These are phyloP conservation scores for Geotrichum histeridarum DNA, from an alignment of 1,139 yeast genomes.

Conservation along the genomic window DNA sequence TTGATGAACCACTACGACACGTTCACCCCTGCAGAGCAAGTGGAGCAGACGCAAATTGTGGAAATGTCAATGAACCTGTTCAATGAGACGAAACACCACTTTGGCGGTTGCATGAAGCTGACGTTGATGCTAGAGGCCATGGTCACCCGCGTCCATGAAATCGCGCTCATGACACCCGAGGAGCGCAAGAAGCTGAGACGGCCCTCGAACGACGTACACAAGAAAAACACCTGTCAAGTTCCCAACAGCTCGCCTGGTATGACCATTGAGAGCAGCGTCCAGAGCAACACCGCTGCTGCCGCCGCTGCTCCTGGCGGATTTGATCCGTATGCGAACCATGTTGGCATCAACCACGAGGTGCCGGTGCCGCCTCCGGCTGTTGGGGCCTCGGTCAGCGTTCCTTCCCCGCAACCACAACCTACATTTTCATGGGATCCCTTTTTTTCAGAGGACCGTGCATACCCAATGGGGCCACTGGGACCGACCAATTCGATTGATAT, in stretches of 20 bases:
- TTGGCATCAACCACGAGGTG: no score
- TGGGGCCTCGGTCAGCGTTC: no score
- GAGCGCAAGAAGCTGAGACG: not conserved
- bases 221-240: no score
- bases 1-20: conserved; percentile 25
- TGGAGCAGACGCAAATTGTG: not conserved
- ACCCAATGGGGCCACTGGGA: not conserved
- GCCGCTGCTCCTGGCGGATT: not conserved
- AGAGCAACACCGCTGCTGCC: not conserved
- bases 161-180: not conserved
- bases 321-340: no score
- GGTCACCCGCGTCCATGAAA: not conserved
- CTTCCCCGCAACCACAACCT: not conserved
- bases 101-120: not conserved
- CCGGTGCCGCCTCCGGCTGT: no score
- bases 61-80: not conserved
- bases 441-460: not conserved
- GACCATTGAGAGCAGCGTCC: not conserved
- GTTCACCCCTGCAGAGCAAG: conserved; percentile 20
- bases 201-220: no score
- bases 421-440: not conserved
- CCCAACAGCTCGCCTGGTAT: not conserved
- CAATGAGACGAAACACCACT: not conserved
- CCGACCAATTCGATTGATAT: not conserved
- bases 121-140: conserved; percentile 1